Base-by-base conservation (phyloP, 1,284 basidiomycete species). In the Meira miltonrushii region DNA sequence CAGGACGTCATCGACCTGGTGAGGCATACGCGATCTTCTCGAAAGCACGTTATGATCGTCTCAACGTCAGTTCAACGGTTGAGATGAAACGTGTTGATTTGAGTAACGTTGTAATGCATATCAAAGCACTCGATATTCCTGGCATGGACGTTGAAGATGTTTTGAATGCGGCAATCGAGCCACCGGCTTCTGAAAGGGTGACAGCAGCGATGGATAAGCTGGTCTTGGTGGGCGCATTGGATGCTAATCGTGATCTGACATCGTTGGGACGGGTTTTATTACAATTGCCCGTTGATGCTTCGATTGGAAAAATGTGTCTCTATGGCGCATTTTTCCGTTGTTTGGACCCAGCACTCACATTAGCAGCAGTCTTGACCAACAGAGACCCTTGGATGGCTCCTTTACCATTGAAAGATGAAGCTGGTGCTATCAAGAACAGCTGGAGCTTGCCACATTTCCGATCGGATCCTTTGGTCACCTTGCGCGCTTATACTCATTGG, bases 251-350 rank as follows among this genome's bases (percentile, higher is more conserved):
- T 73, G 86, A 87, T 64, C 82, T 96, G 50, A 95, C 93, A 0
- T 86, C 90, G 1, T 84, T 97, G 5, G 93, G 93, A 8, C 85
- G 87, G 25, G 88, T 96, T 12, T 83, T 97, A 38, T 84, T 93
- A 17, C 89, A 94, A 77, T 81, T 96, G 1, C 93, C 93, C 6
- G 85, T 94, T 53, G 92, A 96, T 58, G 89, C 86, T 0, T 87
- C 90, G 58, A 87, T 96, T 79, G 93, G 91, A 58, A 87, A 92
- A 64, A 82, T 97, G 61, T 89, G 92, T 56, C 82, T 96, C 1
- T 90, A 88, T 76, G 93, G 92, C 40, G 87, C 88, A 67, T 91
- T 96, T 82, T 95, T 95, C 86, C 85, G 89, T 59, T 96, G 92
- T 79, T 82, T 96, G 56, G 90, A 95, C 75, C 87, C 88, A 47